These are phyloP conservation scores for Pythium sp. DNA, from an alignment of 352 stramenopile genomes.

Conservation along the genomic window DNA sequence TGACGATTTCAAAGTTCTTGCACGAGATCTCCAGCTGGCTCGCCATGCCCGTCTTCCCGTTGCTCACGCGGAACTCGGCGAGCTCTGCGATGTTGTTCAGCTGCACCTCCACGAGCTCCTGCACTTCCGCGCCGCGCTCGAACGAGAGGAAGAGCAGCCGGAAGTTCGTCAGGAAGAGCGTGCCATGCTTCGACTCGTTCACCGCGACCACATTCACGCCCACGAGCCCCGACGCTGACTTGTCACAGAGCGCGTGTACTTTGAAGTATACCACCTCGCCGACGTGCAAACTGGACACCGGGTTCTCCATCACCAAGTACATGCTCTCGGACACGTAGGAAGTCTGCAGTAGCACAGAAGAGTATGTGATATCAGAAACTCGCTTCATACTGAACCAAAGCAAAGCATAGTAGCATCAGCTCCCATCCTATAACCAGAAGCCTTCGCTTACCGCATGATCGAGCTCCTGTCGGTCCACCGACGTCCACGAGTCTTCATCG, in stretches of 20 bases:
- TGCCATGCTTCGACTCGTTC: slow-evolving; percentile 45
- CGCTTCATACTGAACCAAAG: slow-evolving; percentile 4
- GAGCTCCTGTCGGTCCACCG: slow-evolving; percentile 76
- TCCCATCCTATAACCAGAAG: background rate
- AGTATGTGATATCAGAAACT: slow-evolving; percentile 7
- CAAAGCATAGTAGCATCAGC: background rate
- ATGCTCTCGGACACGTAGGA: slow-evolving; percentile 78
- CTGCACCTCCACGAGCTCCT: slow-evolving; percentile 60
- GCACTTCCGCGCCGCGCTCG: slow-evolving; percentile 27
- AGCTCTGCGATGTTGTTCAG: slow-evolving; percentile 79
- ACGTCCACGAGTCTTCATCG: slow-evolving; percentile 86
- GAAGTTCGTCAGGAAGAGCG: slow-evolving; percentile 73
- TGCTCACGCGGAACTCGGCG: slow-evolving; percentile 46
- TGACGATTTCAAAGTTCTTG: slow-evolving; percentile 86
- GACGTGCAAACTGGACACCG: slow-evolving; percentile 44
- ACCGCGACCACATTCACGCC: slow-evolving; percentile 22
- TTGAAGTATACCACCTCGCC: slow-evolving; percentile 75
- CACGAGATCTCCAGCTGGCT: slow-evolving; percentile 79
- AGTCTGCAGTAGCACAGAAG: slow-evolving; percentile 32
- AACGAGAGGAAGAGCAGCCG: slow-evolving; percentile 74
- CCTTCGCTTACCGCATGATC: slow-evolving; percentile 55
- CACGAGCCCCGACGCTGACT: slow-evolving; percentile 40
- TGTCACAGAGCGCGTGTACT: slow-evolving; percentile 66
- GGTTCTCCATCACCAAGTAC: slow-evolving; percentile 76
- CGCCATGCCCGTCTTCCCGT: slow-evolving; percentile 39